Base-by-base conservation (phyloP, 371 early-diverging fungal genomes). In the Neoconidiobolus thromboides region DNA sequence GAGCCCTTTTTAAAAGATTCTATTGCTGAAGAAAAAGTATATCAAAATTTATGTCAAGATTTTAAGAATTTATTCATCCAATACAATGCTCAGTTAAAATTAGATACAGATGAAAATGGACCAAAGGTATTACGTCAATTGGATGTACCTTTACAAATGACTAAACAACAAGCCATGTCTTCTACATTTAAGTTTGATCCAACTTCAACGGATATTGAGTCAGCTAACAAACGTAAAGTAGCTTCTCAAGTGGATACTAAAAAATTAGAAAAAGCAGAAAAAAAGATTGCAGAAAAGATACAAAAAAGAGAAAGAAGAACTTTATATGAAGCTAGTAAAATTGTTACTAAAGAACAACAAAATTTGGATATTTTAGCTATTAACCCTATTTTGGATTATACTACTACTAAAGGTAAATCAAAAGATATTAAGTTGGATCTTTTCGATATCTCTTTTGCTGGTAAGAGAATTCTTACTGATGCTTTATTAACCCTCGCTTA, bases 381-480 rank as follows among this genome's bases (percentile, higher is more conserved):
- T 64, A 89, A 87, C 67, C 88, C 88, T 7, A 80, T 87, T 71
- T 68, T 86, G 60, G 87, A 87, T 73, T 87, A 87, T 71, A 87
- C 90, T 2, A 73, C 83, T 1, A 85, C 85, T 43, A 80, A 80
- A 68, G 85, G 87, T 64, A 83, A 86, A 70, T 76, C 81, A 69
- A 95, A 95, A 77, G 98, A 97, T 65, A 79, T 97, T 73, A 88
- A 88, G 73, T 65, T 94, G 58, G 92, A 91, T 55, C 87, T 90
- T 76, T 95, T 97, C 72, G 96, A 96, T 68, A 90, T 96, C 55
- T 85, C 87, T 37, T 91, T 87, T 79, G 89, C 89, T 51, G 94
- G 96, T 46, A 87, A 89, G 71, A 85, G 85, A 67, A 95, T 98
- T 62, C 76, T 98, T 38, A 87, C 83, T 48, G 85, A 89, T 68